Base-by-base conservation (phyloP, 345 rosid species). In the Gossypium ekmanianum region DNA sequence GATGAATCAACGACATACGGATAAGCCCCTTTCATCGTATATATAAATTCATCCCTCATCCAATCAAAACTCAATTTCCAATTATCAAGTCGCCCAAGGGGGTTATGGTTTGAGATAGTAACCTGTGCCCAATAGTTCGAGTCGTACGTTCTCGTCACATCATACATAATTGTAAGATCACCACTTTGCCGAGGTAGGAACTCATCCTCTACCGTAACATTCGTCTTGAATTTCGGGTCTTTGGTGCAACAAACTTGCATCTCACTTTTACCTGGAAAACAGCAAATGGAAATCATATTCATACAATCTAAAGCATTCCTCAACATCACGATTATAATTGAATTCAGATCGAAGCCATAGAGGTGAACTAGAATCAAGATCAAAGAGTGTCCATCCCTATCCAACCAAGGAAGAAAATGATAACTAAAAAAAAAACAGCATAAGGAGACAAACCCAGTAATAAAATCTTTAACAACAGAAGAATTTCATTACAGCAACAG, bases 61-160 rank as follows among this genome's bases (percentile, higher is more conserved):
- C 99, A 95, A 71, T 95, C 96, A 83, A 93, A 95, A 82, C 98
- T 95, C 64, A 95, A 82, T 62, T 93, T 85, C 99, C 99, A 95
- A 79, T 91, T 86, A 82, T 95, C 99, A 14, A 95, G 94, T 41
- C 99, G 96, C 20, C 98, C 98, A 8, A 95, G 85, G 9, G 96
- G 92, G 57, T 93, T 93, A 76, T 89, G 92, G 87, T 95, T 95
- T n/a, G 83, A 84, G 73, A 95, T 90, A 11, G 90, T 77, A 74
- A 95, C 92, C 83, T 89, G 91, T 4, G 91, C 88, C 91, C 92
- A 87, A 81, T 95, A 95, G 80, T 71, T 86, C 0, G 93, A 84
- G 26, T 86, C 95, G 78, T 91, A 95, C 20, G 99, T 86, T 74
- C 88, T 85, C 75, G 78, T 80, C 77, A 95, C 98, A 76, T 95